These are phyloP conservation scores for Bryoerythrophyllum caledonicum DNA, from an alignment of 225 moss, liverwort and hornwort genomes.

Conservation along the genomic window DNA sequence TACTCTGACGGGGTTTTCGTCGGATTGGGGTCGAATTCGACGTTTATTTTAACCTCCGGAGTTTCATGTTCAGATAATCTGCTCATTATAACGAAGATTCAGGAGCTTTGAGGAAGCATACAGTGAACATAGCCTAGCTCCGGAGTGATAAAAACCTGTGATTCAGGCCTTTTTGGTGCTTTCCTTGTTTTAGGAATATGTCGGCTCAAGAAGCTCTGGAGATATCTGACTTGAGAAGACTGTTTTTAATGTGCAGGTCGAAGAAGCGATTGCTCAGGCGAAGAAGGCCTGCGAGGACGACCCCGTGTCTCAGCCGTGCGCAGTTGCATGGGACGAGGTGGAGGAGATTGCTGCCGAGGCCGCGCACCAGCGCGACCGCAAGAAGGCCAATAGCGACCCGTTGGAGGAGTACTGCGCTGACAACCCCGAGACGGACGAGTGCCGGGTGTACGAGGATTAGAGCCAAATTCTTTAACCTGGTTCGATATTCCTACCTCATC, in stretches of 20 bases:
- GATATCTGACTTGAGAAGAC: background rate
- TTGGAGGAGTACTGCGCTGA: conserved; percentile 50
- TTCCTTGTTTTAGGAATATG: background rate
- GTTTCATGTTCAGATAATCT: too few species aligned
- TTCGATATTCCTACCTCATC: background rate
- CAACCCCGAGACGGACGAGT: conserved; percentile 58
- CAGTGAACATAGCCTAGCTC: background rate
- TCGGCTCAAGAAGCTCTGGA: background rate
- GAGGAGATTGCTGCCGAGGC: conserved; percentile 48
- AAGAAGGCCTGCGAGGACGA: conserved; percentile 52
- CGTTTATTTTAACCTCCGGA: too few species aligned
- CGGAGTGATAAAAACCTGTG: background rate
- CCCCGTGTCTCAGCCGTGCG: conserved; percentile 50
- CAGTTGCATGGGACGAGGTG: conserved; percentile 63
- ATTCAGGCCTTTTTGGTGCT: background rate
- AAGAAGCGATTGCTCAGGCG: conserved; percentile 37
- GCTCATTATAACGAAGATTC: too few species aligned
- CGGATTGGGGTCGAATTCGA: too few species aligned
- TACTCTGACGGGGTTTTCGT: too few species aligned
- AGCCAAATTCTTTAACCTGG: conserved; percentile 28
- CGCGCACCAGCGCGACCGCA: conserved; percentile 25
- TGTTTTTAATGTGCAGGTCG: conserved; percentile 18
- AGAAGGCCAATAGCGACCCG: conserved; percentile 34
- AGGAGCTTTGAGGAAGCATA: too few species aligned
- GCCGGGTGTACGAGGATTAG: conserved; percentile 65